Conservation (phyloP, 2,329 filamentous ascomycete genomes). For the Cylindrodendrum hubeiense region DNA sequence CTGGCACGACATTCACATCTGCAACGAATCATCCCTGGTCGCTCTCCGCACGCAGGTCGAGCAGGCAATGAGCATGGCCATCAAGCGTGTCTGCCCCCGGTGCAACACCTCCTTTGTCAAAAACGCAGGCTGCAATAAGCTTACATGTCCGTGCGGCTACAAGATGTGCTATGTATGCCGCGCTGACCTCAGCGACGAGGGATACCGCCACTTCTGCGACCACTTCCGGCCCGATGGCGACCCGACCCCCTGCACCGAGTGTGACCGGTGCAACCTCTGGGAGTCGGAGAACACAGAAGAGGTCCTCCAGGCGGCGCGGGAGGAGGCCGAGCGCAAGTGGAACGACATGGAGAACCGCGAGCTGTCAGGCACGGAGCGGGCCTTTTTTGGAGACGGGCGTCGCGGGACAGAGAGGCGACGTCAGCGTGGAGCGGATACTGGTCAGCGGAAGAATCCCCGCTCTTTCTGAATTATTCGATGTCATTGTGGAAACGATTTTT, state of each 20-base stretch:
- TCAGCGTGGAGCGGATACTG: conserved; percentile 50
- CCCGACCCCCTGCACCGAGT: conserved; percentile 78
- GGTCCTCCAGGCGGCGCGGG: conserved; percentile 76
- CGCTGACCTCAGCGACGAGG: conserved; percentile 77
- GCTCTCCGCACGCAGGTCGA: conserved; percentile 91
- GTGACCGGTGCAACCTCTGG: conserved; percentile 83
- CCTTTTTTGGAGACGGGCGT: conserved; percentile 70
- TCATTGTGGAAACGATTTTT: conserved; percentile 58
- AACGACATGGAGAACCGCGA: conserved; percentile 72
- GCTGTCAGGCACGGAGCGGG: conserved; percentile 66
- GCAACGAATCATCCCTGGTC: conserved; percentile 85
- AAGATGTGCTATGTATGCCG: conserved; percentile 99
- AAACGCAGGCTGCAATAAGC: conserved; percentile 93
- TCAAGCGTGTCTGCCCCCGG: conserved; percentile 94
- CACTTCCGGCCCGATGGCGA: conserved; percentile 90
- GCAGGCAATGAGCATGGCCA: conserved; percentile 90
- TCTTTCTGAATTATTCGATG: conserved; percentile 59
- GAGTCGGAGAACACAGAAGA: conserved; percentile 80
- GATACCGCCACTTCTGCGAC: conserved; percentile 95
- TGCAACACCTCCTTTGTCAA: conserved; percentile 96
- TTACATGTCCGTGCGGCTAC: conserved; percentile 95
- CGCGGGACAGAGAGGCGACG: conserved; percentile 43
- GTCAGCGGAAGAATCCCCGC: conserved; percentile 52
- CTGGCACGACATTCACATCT: conserved; percentile 91
- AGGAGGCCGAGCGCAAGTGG: conserved; percentile 80